A percentile compares a stretch with the other conserved stretches of the same genome.
Conservation (phyloP, 2,329 filamentous ascomycete species). For the Calycina marina region DNA sequence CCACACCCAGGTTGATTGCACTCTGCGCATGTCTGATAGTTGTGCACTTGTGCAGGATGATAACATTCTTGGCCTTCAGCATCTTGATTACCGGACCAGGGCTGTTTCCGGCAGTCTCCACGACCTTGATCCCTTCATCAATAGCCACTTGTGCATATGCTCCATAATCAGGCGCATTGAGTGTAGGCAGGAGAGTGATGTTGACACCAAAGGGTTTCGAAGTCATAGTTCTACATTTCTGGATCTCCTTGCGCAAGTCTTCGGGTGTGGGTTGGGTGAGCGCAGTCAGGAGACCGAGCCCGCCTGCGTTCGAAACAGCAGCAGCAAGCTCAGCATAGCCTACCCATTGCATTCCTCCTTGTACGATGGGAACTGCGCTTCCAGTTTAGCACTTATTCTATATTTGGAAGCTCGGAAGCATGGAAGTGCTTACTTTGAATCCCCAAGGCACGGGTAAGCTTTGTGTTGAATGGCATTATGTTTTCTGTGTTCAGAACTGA, state of each 20-base stretch:
- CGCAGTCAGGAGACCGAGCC: constrained; percentile 68
- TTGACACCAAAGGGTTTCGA: constrained; percentile 80
- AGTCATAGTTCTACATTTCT: constrained; percentile 67
- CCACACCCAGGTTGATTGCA: constrained; percentile 85
- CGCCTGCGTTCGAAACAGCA: constrained; percentile 69
- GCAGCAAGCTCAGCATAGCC: constrained; percentile 67
- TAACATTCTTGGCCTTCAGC: constrained; percentile 67
- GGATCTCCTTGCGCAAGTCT: constrained; percentile 87
- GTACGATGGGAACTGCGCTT: constrained; percentile 57
- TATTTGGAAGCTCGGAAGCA: neutral
- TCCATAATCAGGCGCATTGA: constrained; percentile 81
- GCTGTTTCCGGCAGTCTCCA: constrained; percentile 84
- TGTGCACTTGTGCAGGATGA: constrained; percentile 92
- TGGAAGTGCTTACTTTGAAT: constrained; percentile 25
- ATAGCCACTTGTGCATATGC: constrained; percentile 88
- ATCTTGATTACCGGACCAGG: constrained; percentile 82
- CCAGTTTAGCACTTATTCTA: neutral
- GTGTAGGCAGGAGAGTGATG: constrained; percentile 78
- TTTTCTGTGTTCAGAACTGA: too few relatives aligned
- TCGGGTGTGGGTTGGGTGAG: constrained; percentile 88
- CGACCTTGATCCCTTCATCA: constrained; percentile 80
- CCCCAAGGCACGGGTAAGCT: constrained; percentile 24
- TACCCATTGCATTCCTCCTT: constrained; percentile 80
- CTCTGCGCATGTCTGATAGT: constrained; percentile 86
- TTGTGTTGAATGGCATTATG: constrained; percentile 27